Conservation (phyloP, 257 asterid species). For the Solanum gandarillasii region DNA sequence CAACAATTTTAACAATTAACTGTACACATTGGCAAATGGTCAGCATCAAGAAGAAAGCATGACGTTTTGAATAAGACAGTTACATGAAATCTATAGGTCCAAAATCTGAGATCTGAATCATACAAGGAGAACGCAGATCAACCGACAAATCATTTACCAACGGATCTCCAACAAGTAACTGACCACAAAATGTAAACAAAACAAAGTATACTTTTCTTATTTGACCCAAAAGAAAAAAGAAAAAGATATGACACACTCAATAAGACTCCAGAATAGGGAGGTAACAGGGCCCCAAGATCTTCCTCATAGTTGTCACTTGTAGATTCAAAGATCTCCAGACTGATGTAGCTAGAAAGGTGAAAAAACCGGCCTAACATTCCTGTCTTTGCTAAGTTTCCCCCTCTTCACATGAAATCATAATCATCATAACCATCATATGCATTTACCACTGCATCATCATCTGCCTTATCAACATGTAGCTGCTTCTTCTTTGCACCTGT, state of each 20-base stretch:
- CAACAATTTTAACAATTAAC: not conserved
- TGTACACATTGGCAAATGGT: not conserved
- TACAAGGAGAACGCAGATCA: not conserved
- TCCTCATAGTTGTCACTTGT: conserved; percentile 12
- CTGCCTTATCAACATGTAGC: conserved; percentile 60
- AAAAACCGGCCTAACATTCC: not conserved
- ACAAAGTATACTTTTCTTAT: not conserved
- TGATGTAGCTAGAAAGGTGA: conserved; percentile 1
- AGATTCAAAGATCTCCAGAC: not conserved
- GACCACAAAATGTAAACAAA: not conserved
- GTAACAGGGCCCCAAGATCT: conserved; percentile 19
- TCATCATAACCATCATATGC: conserved; percentile 54
- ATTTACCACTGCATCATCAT: conserved; percentile 38
- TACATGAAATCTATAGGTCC: not conserved
- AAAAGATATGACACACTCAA: conserved; percentile 18
- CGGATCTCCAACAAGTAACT: not conserved
- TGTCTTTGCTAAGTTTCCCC: not conserved
- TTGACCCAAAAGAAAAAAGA: not conserved
- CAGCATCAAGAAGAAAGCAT: not conserved
- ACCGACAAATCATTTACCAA: not conserved
- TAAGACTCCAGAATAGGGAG: conserved; percentile 32
- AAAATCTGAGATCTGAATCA: conserved; percentile 2
- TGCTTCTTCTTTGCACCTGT: conserved; percentile 89
- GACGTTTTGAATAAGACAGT: not conserved
- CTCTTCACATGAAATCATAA: conserved; percentile 80